Percentiles rank a stretch among this genome's conserved stretches.
Evolutionary conservation across 208 protist genomes (phyloP).

Genomic region (Leishmania mexicana): DNA sequence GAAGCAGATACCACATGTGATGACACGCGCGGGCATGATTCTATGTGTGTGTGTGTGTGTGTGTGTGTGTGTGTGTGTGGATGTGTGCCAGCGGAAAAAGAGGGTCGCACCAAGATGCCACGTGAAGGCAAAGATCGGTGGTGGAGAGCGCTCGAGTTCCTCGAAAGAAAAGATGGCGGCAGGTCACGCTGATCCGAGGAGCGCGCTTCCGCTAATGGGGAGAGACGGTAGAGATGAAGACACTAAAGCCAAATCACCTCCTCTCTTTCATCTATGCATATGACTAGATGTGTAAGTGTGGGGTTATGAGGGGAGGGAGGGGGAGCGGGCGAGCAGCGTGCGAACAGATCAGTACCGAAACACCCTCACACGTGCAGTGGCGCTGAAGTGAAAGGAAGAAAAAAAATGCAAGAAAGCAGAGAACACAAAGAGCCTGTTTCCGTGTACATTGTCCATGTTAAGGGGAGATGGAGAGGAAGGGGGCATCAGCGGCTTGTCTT

Average conservation of each 20-base stretch:
- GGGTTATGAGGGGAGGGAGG: not conserved
- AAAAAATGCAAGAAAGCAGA: not conserved
- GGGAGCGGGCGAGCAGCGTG: not conserved
- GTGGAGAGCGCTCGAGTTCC: not conserved
- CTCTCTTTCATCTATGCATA: not conserved
- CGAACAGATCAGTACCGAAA: not conserved
- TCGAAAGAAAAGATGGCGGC: not conserved
- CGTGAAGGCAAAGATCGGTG: not conserved
- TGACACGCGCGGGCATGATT: constrained; percentile 24
- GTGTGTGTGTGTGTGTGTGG: not conserved
- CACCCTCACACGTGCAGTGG: not conserved
- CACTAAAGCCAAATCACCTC: not conserved
- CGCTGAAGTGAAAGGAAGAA: not conserved
- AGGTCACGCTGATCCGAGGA: not conserved
- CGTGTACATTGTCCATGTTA: not conserved
- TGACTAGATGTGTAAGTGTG: not conserved
- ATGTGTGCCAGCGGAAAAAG: not conserved
- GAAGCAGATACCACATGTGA: constrained; percentile 85
- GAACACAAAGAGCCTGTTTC: not conserved
- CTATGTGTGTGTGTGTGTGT: not conserved
- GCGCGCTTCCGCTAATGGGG: not conserved
- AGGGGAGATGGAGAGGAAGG: not conserved
- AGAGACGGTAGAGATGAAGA: not conserved
- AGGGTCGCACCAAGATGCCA: not conserved
- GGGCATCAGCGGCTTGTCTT: not conserved